These are phyloP conservation scores for Przewalskia tangutica DNA, from an alignment of 257 asterid species.

Conservation along the genomic window DNA sequence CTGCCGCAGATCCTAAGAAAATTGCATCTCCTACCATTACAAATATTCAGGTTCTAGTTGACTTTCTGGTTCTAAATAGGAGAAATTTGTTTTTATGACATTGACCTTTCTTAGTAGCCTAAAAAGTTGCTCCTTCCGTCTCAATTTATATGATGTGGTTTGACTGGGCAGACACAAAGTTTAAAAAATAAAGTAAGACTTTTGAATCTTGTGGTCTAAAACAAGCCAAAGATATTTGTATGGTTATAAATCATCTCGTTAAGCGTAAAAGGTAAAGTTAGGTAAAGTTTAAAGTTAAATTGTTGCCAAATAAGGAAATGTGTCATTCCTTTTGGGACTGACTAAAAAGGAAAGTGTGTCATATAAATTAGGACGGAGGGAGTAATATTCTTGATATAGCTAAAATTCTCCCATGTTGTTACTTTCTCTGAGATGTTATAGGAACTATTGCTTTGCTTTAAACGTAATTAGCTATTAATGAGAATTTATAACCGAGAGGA, in stretches of 20 bases:
- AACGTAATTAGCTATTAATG: neutral
- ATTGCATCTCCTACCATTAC: constrained; percentile 69
- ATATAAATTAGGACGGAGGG: too few relatives aligned
- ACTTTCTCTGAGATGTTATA: neutral
- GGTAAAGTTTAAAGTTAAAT: too few relatives aligned
- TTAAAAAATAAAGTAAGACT: too few relatives aligned
- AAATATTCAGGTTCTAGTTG: constrained; percentile 69
- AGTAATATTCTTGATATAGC: neutral
- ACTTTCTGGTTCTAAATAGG: neutral
- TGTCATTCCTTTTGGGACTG: too few relatives aligned
- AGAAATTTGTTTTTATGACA: neutral
- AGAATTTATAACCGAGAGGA: neutral
- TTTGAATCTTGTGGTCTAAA: too few relatives aligned
- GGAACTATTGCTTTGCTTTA: neutral
- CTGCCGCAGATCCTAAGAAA: constrained; percentile 82
- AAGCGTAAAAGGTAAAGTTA: too few relatives aligned
- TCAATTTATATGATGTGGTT: too few relatives aligned
- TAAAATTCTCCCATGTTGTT: neutral
- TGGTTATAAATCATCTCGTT: too few relatives aligned
- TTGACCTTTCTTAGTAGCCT: neutral
- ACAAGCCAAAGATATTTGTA: too few relatives aligned
- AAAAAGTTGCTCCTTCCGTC: neutral
- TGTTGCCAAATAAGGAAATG: too few relatives aligned
- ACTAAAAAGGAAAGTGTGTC: too few relatives aligned
- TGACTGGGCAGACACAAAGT: too few relatives aligned